Conservation (phyloP, 177 flowering plant genomes). For the Vitis hybrid region DNA sequence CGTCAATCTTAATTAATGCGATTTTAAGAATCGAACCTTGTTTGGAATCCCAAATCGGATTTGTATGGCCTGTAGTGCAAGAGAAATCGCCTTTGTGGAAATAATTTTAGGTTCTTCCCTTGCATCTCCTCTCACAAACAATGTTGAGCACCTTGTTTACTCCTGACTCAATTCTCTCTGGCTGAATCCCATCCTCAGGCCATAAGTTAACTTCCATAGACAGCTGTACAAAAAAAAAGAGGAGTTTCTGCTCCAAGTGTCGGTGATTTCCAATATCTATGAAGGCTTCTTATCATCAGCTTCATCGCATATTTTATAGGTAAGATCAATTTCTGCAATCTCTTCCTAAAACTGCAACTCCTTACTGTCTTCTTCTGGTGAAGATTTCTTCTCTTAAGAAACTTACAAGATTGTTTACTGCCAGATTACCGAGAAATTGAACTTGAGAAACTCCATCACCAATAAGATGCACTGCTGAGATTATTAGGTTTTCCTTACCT, state of each 20-base stretch:
- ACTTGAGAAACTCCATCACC: slow-evolving; percentile 99
- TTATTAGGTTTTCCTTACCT: slow-evolving; percentile 60
- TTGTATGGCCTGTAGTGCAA: too few species aligned
- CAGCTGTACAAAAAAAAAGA: slow-evolving; percentile 81
- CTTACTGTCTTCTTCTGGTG: slow-evolving; percentile 23
- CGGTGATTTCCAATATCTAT: slow-evolving; percentile 58
- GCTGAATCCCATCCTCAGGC: slow-evolving; percentile 93
- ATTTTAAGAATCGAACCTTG: too few species aligned
- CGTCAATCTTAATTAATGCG: too few species aligned
- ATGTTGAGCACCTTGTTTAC: slow-evolving; percentile 45
- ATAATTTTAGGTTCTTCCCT: too few species aligned
- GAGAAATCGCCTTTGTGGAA: too few species aligned
- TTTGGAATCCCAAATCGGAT: too few species aligned
- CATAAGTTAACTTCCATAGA: slow-evolving; percentile 65
- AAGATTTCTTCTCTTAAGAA: slow-evolving; percentile 40
- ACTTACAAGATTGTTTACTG: slow-evolving; percentile 80
- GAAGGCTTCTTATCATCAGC: slow-evolving; percentile 31
- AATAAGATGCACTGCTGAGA: slow-evolving; percentile 83
- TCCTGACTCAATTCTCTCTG: slow-evolving; percentile 82
- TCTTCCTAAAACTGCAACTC: slow-evolving; percentile 28
- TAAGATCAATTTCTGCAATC: slow-evolving; percentile 22
- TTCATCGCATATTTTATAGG: slow-evolving; percentile 28
- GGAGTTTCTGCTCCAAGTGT: slow-evolving; percentile 85
- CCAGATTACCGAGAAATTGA: slow-evolving; percentile 91
- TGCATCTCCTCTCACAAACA: too few species aligned